Evolutionary conservation across 768 basidiomycete genomes (phyloP).

Genomic region (Suillus discolor): DNA sequence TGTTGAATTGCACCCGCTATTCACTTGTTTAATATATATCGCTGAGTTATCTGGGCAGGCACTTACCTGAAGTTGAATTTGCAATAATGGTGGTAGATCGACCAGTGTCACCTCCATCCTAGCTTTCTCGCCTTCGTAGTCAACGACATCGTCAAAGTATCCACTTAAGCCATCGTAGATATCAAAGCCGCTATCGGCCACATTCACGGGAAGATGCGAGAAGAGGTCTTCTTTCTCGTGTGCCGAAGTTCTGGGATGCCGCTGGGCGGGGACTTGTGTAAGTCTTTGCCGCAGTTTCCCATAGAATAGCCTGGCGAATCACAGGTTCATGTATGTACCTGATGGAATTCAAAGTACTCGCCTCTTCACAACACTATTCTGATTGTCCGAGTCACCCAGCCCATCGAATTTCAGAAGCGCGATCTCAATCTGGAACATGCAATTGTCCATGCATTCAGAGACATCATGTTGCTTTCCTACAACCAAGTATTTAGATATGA

Average conservation of each 20-base stretch:
- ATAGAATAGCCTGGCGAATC: slow-evolving; percentile 70
- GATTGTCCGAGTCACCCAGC: slow-evolving; percentile 42
- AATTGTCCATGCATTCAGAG: slow-evolving; percentile 98
- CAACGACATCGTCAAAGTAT: slow-evolving; percentile 88
- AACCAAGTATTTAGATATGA: slow-evolving; percentile 6
- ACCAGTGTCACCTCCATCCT: slow-evolving; percentile 87
- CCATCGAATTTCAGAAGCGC: slow-evolving; percentile 76
- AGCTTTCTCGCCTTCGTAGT: slow-evolving; percentile 85
- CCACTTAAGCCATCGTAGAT: slow-evolving; percentile 92
- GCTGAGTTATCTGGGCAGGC: background rate
- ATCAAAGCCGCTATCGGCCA: slow-evolving; percentile 85
- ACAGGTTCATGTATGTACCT: background rate
- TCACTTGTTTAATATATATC: slow-evolving; percentile 14
- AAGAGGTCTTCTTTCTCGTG: slow-evolving; percentile 92
- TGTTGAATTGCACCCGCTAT: slow-evolving; percentile 93
- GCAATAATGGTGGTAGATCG: slow-evolving; percentile 86
- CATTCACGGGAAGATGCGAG: slow-evolving; percentile 92
- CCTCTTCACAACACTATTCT: slow-evolving; percentile 87
- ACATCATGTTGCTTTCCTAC: slow-evolving; percentile 96
- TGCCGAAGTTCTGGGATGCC: slow-evolving; percentile 52
- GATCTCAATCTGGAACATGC: slow-evolving; percentile 98
- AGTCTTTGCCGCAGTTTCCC: slow-evolving; percentile 78
- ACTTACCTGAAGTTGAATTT: slow-evolving; percentile 92
- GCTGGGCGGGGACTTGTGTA: slow-evolving; percentile 34
- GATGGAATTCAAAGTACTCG: slow-evolving; percentile 29